These are phyloP conservation scores for Lepidium aucheri DNA, from an alignment of 345 rosid genomes.

Conservation along the genomic window DNA sequence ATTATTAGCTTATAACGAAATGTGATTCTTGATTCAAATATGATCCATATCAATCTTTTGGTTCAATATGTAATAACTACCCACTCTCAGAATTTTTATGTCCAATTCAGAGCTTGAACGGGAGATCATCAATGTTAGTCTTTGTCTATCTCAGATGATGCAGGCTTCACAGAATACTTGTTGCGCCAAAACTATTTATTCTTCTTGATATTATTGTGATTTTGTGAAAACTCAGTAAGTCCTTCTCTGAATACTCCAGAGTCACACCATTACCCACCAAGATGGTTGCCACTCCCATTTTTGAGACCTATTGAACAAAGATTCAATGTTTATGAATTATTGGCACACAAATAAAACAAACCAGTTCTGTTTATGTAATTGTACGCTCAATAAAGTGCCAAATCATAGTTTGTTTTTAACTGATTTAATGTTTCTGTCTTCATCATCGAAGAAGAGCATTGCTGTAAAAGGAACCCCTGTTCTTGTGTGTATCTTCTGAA, in stretches of 20 bases:
- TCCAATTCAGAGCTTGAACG: background rate
- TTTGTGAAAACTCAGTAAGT: constrained; percentile 52
- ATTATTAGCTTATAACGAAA: background rate
- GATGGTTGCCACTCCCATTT: constrained; percentile 76
- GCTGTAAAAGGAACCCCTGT: constrained; percentile 58
- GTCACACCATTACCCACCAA: constrained; percentile 57
- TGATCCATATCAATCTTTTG: background rate
- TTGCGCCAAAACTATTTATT: constrained; percentile 58
- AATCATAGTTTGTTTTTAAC: constrained; percentile 26
- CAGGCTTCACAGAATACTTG: constrained; percentile 45
- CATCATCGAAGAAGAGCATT: constrained; percentile 83
- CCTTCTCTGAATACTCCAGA: constrained; percentile 73
- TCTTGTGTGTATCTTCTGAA: constrained; percentile 63
- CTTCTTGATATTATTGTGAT: constrained; percentile 37
- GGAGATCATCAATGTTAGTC: background rate
- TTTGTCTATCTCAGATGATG: constrained; percentile 32
- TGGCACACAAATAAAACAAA: background rate
- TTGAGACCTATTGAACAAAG: constrained; percentile 44
- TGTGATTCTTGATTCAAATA: background rate
- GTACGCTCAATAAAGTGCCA: background rate
- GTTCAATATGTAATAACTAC: background rate
- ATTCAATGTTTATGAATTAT: background rate
- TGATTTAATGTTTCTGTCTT: constrained; percentile 59
- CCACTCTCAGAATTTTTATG: background rate
- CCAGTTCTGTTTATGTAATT: background rate